Base-by-base conservation (phyloP, 2,329 filamentous ascomycete species). In the Phaeophleospora eucalypticola region DNA sequence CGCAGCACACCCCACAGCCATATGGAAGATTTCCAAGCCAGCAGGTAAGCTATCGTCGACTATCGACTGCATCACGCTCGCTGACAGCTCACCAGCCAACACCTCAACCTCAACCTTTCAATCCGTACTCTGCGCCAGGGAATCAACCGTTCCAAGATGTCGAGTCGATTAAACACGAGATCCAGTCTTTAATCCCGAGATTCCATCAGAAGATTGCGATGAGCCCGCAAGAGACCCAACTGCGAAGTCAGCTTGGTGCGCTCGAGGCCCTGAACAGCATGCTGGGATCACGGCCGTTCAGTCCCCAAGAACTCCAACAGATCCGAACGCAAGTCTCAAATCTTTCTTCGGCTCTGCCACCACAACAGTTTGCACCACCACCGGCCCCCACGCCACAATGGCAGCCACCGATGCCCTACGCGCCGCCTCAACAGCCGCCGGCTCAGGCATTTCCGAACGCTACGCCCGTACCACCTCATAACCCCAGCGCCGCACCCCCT, bases 251-350 rank as follows among this genome's bases (percentile, higher is more conserved):
- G 70, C 74, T 95, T 63, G 87, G 88, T 71, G 89, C 89, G 53
- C 80, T 96, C 59, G 74, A 90, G 69, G 87, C 93, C 68, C 79
- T 97, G 55, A 88, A 95, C 72, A 82, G 78, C 58, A 80, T 91
- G 57, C 74, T 96, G 64, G 82, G 87, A 67, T 84, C 78, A 58
- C 86, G 89, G 68, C 83, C 84, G 64, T 76, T 95, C 65, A 84
- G 84, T 49, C 82, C 83, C 60, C 84, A 90, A 63, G 87, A 95
- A 72, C 78, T 95, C 65, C 82, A 86, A 69, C 81, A 86, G 67
- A 86, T 95, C 69, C 87, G 85, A 69, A 83, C 85, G 66, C 88
- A 93, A 78, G 83, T 96, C 68, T 82, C 85, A 67, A 82, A 83
- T 68, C 79, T 95, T 67, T 80, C 71, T 29, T 81, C 75, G 71